phyloP scores from a whole-genome alignment of 139 green algal species.

The Coccomyxa sp. region DNA sequence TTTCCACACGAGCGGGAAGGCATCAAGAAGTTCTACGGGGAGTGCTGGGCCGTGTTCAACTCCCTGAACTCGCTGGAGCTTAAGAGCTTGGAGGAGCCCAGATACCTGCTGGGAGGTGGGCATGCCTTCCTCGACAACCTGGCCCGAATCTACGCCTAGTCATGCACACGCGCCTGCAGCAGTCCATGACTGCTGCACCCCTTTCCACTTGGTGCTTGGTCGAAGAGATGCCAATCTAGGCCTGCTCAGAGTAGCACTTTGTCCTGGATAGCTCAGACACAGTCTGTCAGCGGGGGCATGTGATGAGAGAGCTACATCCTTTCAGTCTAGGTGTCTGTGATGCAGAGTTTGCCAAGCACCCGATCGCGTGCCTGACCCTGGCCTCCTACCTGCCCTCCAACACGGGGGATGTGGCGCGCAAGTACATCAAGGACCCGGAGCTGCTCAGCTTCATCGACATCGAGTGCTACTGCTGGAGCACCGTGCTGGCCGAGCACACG shows the following conservation, averaged over 20 bases:
- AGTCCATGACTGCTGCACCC: not conserved
- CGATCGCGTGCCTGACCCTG: conserved; percentile 79
- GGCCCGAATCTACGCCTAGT: no score
- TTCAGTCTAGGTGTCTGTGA: no score
- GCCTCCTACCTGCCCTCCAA: conserved; percentile 79
- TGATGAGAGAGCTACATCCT: not conserved
- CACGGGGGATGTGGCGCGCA: conserved; percentile 79
- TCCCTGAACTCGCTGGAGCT: conserved; percentile 86
- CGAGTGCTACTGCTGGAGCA: conserved; percentile 96
- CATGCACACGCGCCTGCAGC: no score
- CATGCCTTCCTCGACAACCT: no score
- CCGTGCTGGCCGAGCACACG: conserved; percentile 81
- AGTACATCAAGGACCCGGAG: conserved; percentile 86
- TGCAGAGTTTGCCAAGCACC: conserved; percentile 58
- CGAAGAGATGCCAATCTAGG: no score
- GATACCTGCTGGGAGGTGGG: conserved; percentile 78
- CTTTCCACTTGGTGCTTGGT: no score
- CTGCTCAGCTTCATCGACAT: conserved; percentile 94
- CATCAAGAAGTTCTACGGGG: conserved; percentile 89
- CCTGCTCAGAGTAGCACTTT: no score
- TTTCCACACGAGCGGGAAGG: conserved; percentile 87
- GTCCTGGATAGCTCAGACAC: not conserved
- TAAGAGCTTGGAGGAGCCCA: conserved; percentile 90
- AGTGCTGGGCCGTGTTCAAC: conserved; percentile 90
- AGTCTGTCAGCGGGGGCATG: not conserved